Conservation (phyloP, 176 grass and related monocot species). For the Avena eriantha region DNA sequence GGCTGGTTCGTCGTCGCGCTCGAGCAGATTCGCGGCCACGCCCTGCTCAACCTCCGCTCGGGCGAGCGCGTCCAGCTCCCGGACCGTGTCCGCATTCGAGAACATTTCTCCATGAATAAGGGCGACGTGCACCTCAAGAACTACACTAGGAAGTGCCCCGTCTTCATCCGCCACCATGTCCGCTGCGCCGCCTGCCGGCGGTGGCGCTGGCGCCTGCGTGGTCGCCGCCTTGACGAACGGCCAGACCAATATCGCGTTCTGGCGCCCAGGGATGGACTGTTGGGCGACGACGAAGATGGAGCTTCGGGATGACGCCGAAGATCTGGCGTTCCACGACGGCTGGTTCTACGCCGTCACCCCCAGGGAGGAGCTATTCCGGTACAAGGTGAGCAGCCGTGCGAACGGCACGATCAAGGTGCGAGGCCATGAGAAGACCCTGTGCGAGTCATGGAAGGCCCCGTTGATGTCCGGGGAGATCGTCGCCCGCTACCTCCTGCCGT, state of each 20-base stretch:
- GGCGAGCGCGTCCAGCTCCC: background rate
- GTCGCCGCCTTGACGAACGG: background rate
- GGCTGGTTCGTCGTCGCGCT: background rate
- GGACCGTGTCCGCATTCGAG: background rate
- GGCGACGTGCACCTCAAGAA: too few relatives aligned
- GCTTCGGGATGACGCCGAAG: background rate
- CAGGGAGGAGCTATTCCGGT: background rate
- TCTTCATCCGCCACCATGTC: slow-evolving; percentile 15
- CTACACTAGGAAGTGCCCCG: background rate
- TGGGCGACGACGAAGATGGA: background rate
- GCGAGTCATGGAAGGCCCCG: too few relatives aligned
- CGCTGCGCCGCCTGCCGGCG: background rate
- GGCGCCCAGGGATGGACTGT: background rate
- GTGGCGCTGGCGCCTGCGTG: background rate
- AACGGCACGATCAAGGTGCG: too few relatives aligned
- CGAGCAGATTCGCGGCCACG: background rate
- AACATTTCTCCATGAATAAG: too few relatives aligned
- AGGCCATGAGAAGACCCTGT: too few relatives aligned
- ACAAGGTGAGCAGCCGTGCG: background rate
- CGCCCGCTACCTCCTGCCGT: background rate
- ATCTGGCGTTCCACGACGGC: background rate
- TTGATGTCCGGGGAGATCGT: background rate
- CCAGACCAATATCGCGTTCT: slow-evolving; percentile 24
- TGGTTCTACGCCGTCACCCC: background rate
- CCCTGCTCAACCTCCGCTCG: background rate